A percentile compares a stretch with the other conserved stretches of the same genome.
These are phyloP conservation scores for Domatiomyces catenatus DNA, from an alignment of 2,329 filamentous ascomycete species.

Conservation along the genomic window DNA sequence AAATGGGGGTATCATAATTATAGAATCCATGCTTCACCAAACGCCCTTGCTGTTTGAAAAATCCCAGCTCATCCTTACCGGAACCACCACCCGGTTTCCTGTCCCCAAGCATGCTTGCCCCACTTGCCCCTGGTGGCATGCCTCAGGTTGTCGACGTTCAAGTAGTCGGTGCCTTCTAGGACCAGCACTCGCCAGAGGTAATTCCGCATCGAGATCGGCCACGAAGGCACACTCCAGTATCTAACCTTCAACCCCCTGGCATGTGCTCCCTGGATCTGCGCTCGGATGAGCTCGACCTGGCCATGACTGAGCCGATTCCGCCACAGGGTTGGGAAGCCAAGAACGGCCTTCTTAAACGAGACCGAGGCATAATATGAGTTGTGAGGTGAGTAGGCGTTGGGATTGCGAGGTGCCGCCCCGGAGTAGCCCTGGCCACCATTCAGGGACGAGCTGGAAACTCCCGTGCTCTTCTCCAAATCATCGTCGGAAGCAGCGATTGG, in stretches of 20 bases:
- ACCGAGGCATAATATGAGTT: constrained; percentile 45
- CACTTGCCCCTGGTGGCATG: constrained; percentile 35
- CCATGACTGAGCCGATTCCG: constrained; percentile 27
- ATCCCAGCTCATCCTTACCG: constrained; percentile 10
- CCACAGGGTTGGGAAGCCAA: constrained; percentile 23
- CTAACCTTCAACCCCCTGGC: constrained; percentile 37
- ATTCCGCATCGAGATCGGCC: constrained; percentile 40
- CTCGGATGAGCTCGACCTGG: constrained; percentile 34
- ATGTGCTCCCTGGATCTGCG: constrained; percentile 39
- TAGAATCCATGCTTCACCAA: too few species aligned
- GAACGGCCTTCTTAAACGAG: constrained; percentile 29
- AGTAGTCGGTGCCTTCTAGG: constrained; percentile 38
- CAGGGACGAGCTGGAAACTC: constrained; percentile 23
- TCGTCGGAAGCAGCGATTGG: constrained; percentile 1
- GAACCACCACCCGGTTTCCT: constrained; percentile 18
- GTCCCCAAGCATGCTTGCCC: constrained; percentile 21
- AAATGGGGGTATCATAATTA: too few species aligned
- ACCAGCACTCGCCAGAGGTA: constrained; percentile 40
- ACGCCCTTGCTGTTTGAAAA: too few species aligned
- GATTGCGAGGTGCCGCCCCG: constrained; percentile 24
- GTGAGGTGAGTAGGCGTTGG: constrained; percentile 30
- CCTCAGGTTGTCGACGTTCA: constrained; percentile 44
- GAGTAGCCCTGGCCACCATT: constrained; percentile 31
- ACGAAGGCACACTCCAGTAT: constrained; percentile 42
- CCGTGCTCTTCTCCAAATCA: constrained; percentile 27